phyloP scores from a whole-genome alignment of 495 filamentous ascomycete genomes.

The Choiromyces venosus region DNA sequence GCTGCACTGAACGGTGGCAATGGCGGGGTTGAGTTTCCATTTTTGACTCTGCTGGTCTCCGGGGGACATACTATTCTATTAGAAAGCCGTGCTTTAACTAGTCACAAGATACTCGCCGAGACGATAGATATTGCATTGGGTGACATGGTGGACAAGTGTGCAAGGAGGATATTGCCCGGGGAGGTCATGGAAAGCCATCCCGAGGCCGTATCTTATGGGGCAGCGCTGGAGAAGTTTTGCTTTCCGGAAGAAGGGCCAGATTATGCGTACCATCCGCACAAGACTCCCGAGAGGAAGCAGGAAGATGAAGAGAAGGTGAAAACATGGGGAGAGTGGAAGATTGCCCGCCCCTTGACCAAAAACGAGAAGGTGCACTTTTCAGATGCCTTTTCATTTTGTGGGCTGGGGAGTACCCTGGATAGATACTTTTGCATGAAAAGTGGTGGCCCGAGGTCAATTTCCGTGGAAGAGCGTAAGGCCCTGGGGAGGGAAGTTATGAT shows the following conservation, averaged over 20 bases:
- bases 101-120: slow-evolving; percentile 66
- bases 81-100: slow-evolving; percentile 57
- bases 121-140: slow-evolving; percentile 74
- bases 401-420: slow-evolving; percentile 53
- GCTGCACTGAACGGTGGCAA: slow-evolving; percentile 49
- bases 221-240: slow-evolving; percentile 67
- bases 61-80: slow-evolving; percentile 88
- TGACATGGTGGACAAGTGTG: slow-evolving; percentile 77
- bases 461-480: slow-evolving; percentile 51
- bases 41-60: slow-evolving; percentile 81
- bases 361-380: slow-evolving; percentile 34
- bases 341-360: slow-evolving; percentile 24
- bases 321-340: slow-evolving; percentile 30
- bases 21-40: slow-evolving; percentile 59
- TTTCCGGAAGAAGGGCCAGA: slow-evolving; percentile 51
- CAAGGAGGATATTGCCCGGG: slow-evolving; percentile 63
- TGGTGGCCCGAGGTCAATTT: background rate
- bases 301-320: slow-evolving; percentile 6
- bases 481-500: slow-evolving; percentile 69
- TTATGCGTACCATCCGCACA: slow-evolving; percentile 27
- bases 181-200: slow-evolving; percentile 37
- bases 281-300: slow-evolving; percentile 41
- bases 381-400: slow-evolving; percentile 61
- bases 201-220: slow-evolving; percentile 64
- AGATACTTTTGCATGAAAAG: slow-evolving; percentile 44